A percentile compares a stretch with the other conserved stretches of the same genome.
Evolutionary conservation across 768 basidiomycete species (phyloP).

Genomic region (Chalciporus piperatus): DNA sequence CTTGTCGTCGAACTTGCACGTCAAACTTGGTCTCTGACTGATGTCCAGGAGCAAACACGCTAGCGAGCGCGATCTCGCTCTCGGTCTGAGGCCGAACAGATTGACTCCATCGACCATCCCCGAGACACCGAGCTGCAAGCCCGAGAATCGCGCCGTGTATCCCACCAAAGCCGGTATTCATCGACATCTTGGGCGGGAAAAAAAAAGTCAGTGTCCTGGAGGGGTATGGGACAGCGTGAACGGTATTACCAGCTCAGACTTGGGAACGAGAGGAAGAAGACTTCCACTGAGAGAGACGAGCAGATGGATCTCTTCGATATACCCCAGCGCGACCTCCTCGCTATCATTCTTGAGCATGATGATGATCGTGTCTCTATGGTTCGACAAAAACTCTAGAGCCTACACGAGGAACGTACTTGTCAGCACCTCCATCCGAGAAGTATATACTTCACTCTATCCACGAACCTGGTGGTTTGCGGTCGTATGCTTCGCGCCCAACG

Average conservation of each 20-base stretch:
- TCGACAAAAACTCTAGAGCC: slow-evolving; percentile 79
- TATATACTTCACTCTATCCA: not conserved
- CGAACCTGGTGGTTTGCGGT: slow-evolving; percentile 69
- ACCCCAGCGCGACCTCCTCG: slow-evolving; percentile 56
- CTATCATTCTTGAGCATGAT: slow-evolving; percentile 78
- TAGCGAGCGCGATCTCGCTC: slow-evolving; percentile 55
- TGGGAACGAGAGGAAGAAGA: slow-evolving; percentile 69
- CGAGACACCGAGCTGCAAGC: slow-evolving; percentile 70
- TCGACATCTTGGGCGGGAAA: slow-evolving; percentile 40
- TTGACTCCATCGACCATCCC: slow-evolving; percentile 54
- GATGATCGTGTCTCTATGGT: slow-evolving; percentile 80
- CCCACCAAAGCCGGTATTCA: slow-evolving; percentile 78
- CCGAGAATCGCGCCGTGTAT: slow-evolving; percentile 78
- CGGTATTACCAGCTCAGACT: slow-evolving; percentile 65
- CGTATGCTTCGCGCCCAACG: slow-evolving; percentile 66
- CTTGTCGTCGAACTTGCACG: slow-evolving; percentile 50
- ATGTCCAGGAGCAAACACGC: slow-evolving; percentile 52
- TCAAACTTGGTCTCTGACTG: slow-evolving; percentile 59
- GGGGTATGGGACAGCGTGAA: not conserved
- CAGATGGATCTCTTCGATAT: slow-evolving; percentile 78
- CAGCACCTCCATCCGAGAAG: not conserved
- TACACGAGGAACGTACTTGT: slow-evolving; percentile 26
- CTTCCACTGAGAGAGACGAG: slow-evolving; percentile 69
- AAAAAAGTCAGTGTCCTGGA: not conserved
- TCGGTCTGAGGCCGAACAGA: slow-evolving; percentile 64